A percentile compares a stretch with the other conserved stretches of the same genome.
Evolutionary conservation across 495 filamentous ascomycete species (phyloP).

Genomic region (Podospora appendiculata): DNA sequence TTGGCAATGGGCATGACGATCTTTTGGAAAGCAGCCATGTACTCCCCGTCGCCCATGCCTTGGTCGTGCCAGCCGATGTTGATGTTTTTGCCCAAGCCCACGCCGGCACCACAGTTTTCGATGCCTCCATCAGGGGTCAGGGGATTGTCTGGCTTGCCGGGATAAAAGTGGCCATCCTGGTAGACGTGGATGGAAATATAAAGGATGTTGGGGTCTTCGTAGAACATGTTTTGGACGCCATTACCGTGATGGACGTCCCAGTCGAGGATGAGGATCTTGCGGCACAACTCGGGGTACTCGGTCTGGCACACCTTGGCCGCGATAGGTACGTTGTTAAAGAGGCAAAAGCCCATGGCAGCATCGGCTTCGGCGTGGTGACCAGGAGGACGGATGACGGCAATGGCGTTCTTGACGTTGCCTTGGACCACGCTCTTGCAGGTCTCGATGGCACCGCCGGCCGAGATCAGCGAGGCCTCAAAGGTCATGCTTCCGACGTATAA

Average conservation of each 20-base stretch:
- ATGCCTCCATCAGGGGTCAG: conserved; percentile 59
- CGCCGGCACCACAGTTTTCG: conserved; percentile 64
- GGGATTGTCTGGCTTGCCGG: conserved; percentile 54
- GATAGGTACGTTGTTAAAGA: conserved; percentile 95
- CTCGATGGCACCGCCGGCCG: conserved; percentile 93
- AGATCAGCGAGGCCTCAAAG: conserved; percentile 69
- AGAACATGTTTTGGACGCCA: conserved; percentile 94
- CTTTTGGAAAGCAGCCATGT: conserved; percentile 90
- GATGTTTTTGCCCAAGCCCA: conserved; percentile 80
- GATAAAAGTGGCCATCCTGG: conserved; percentile 76
- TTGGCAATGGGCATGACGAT: conserved; percentile 94
- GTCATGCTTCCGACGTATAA: conserved; percentile 84
- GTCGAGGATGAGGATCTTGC: conserved; percentile 87
- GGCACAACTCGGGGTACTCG: conserved; percentile 66
- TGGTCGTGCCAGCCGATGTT: conserved; percentile 92
- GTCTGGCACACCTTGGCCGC: conserved; percentile 75
- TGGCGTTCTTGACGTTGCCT: conserved; percentile 80
- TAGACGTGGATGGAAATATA: conserved; percentile 97
- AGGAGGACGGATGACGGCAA: conserved; percentile 89
- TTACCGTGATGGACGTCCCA: conserved; percentile 91
- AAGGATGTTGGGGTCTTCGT: conserved; percentile 86
- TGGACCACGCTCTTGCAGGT: conserved; percentile 77
- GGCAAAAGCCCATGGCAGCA: conserved; percentile 83
- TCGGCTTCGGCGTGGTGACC: conserved; percentile 90
- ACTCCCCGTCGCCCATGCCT: conserved; percentile 95